Percentiles rank a stretch among this genome's conserved stretches.
These are phyloP conservation scores for Pulveroboletus sp. DNA, from an alignment of 768 basidiomycete genomes.

Conservation along the genomic window DNA sequence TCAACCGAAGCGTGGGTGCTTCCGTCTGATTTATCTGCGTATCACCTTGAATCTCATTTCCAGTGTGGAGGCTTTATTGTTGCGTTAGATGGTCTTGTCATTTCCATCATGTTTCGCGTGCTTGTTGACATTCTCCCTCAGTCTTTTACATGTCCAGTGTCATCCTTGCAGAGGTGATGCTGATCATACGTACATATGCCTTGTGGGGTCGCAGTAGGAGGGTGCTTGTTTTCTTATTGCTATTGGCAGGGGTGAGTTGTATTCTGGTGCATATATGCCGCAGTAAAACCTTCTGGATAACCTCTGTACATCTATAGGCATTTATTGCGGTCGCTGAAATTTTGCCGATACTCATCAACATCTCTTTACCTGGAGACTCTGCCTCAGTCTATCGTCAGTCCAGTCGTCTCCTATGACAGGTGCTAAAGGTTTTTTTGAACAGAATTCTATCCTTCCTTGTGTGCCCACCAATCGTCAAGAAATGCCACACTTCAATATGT, in stretches of 20 bases:
- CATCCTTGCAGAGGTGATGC: constrained; percentile 10
- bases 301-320: neutral
- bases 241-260: constrained; percentile 13
- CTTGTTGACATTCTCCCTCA: constrained; percentile 5
- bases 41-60: neutral
- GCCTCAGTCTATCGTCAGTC: constrained; percentile 19
- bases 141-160: constrained; percentile 10
- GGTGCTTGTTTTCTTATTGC: constrained; percentile 13
- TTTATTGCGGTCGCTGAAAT: constrained; percentile 11
- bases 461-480: constrained; percentile 12
- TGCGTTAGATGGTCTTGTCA: constrained; percentile 11
- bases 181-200: constrained; percentile 26
- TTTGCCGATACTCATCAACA: neutral
- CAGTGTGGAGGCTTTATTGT: constrained; percentile 18
- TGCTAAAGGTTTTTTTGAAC: neutral
- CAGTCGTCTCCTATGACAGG: neutral
- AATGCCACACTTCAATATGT: constrained; percentile 6
- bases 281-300: neutral
- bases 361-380: constrained; percentile 14
- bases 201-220: constrained; percentile 18
- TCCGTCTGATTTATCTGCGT: neutral
- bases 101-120: neutral
- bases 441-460: constrained; percentile 17
- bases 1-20: neutral
- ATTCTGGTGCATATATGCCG: neutral